These are phyloP conservation scores for Tylopilus balloui DNA, from an alignment of 768 basidiomycete genomes.

Conservation along the genomic window DNA sequence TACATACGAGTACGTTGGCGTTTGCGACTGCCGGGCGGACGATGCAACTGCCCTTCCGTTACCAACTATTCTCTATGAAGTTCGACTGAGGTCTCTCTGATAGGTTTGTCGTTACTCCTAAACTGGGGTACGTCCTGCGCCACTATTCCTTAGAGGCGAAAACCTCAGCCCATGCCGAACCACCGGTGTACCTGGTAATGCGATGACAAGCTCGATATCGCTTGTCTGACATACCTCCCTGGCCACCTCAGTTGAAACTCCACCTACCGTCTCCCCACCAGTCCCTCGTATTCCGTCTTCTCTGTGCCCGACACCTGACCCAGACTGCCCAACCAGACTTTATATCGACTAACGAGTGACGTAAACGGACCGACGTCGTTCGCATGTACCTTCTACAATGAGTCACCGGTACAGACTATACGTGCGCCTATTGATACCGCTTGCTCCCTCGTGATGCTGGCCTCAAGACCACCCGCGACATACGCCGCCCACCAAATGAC, in stretches of 20 bases:
- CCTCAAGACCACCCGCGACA: background rate
- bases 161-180: background rate
- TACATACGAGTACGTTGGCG: background rate
- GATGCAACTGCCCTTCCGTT: background rate
- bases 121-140: background rate
- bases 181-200: constrained; percentile 1
- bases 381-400: background rate
- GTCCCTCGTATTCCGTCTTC: background rate
- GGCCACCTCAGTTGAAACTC: background rate
- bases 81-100: background rate
- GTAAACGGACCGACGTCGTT: background rate
- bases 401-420: background rate
- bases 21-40: background rate
- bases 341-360: background rate
- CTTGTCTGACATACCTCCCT: constrained; percentile 8
- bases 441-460: background rate
- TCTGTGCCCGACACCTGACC: background rate
- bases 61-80: constrained; percentile 10
- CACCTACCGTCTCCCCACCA: background rate
- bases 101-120: background rate
- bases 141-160: background rate
- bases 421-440: background rate
- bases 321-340: no score
- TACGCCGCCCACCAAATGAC: background rate
- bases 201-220: constrained; percentile 8